Evolutionary conservation across 208 protist genomes (phyloP).

Genomic region (Trypanosomatidae sp.): DNA sequence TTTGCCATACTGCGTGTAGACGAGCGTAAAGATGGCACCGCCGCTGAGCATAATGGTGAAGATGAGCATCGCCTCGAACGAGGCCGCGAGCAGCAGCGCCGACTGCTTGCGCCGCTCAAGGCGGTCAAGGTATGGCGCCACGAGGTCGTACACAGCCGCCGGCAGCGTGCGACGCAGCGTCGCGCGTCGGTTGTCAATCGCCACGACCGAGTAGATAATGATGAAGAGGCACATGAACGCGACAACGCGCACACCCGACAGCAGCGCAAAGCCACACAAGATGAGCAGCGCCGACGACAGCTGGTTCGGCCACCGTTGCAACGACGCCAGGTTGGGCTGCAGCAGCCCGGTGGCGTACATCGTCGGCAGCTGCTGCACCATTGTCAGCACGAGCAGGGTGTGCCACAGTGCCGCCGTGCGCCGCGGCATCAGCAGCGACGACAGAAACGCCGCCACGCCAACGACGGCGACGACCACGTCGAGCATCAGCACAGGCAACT

Average conservation of each 20-base stretch:
- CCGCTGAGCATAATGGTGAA: slow-evolving; percentile 62
- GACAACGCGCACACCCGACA: slow-evolving; percentile 25
- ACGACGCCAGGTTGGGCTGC: slow-evolving; percentile 13
- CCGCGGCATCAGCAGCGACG: slow-evolving; percentile 11
- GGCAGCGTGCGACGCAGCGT: slow-evolving; percentile 9
- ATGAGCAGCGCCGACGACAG: slow-evolving; percentile 35
- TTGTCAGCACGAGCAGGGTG: slow-evolving; percentile 17
- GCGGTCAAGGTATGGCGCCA: slow-evolving; percentile 23
- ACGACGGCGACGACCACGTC: slow-evolving; percentile 9
- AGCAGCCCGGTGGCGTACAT: slow-evolving; percentile 24
- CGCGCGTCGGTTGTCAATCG: slow-evolving; percentile 15
- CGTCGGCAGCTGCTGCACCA: slow-evolving; percentile 27
- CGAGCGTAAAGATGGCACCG: slow-evolving; percentile 47
- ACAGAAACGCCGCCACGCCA: slow-evolving; percentile 4
- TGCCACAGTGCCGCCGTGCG: slow-evolving; percentile 13
- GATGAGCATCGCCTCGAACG: slow-evolving; percentile 43
- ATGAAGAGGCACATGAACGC: slow-evolving; percentile 24
- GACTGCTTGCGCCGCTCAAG: slow-evolving; percentile 11
- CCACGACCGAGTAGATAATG: slow-evolving; percentile 27
- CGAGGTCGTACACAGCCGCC: slow-evolving; percentile 13
- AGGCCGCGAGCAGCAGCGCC: slow-evolving; percentile 26
- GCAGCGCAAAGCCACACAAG: slow-evolving; percentile 25
- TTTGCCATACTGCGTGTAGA: slow-evolving; percentile 71
- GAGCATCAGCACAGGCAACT: slow-evolving; percentile 8
- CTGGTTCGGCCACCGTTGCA: slow-evolving; percentile 28